A percentile compares a stretch with the other conserved stretches of the same genome.
These are phyloP conservation scores for Xylaria sp. DNA, from an alignment of 2,329 filamentous ascomycete species.

Conservation along the genomic window DNA sequence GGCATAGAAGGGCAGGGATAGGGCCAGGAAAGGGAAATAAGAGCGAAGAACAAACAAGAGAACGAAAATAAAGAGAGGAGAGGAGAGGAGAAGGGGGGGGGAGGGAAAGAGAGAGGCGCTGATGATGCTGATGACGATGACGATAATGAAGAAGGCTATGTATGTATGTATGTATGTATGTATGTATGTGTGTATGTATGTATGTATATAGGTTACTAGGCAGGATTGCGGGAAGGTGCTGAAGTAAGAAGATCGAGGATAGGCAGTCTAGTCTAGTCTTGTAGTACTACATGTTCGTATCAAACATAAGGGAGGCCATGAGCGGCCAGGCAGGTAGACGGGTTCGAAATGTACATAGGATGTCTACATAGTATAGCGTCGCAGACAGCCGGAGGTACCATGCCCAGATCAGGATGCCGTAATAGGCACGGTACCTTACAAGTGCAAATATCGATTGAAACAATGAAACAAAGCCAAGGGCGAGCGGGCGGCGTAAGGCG, in stretches of 20 bases:
- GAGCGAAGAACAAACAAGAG: not conserved
- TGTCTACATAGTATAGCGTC: not conserved
- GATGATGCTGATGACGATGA: not conserved
- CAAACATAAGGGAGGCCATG: not conserved
- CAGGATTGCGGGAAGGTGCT: conserved; percentile 9
- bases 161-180: conserved; percentile 6
- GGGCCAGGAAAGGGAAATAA: no score
- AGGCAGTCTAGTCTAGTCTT: not conserved
- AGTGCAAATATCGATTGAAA: conserved; percentile 14
- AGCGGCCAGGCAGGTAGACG: conserved; percentile 10
- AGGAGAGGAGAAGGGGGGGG: not conserved
- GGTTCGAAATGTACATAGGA: conserved; percentile 2
- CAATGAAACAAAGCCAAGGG: conserved; percentile 25
- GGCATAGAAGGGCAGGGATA: not conserved
- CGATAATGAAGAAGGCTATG: not conserved
- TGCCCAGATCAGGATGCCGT: not conserved
- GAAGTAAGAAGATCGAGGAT: conserved; percentile 4
- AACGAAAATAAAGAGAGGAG: not conserved
- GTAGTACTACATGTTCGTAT: not conserved
- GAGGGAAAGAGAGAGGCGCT: not conserved
- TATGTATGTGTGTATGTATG: conserved; percentile 6
- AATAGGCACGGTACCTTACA: conserved; percentile 3
- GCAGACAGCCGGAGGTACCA: conserved; percentile 8
- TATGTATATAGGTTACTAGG: not conserved
- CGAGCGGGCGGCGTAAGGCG: conserved; percentile 20